A percentile compares a stretch with the other conserved stretches of the same genome.
These are phyloP conservation scores for Rhynchospora tenuis DNA, from an alignment of 176 grass and related monocot species.

Conservation along the genomic window DNA sequence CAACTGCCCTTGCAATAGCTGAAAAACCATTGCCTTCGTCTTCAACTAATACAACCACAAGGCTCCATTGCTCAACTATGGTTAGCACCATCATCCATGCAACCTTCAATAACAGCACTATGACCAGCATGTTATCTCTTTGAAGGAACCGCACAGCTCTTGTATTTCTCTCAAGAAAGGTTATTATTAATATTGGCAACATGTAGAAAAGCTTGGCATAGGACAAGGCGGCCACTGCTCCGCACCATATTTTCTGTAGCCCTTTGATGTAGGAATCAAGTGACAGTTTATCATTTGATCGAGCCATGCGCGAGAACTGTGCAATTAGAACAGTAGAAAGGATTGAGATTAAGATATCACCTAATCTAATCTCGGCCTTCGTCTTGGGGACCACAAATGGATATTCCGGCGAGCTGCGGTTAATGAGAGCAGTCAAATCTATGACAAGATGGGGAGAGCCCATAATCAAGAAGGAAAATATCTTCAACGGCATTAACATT, in stretches of 20 bases:
- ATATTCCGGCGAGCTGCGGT: neutral
- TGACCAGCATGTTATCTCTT: neutral
- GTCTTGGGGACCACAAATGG: slow-evolving; percentile 3
- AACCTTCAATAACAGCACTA: neutral
- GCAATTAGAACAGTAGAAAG: slow-evolving; percentile 4
- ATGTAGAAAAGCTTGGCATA: neutral
- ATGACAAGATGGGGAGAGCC: neutral
- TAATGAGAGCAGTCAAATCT: slow-evolving; percentile 5
- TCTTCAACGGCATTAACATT: neutral
- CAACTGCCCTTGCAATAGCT: neutral
- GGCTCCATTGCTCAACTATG: neutral
- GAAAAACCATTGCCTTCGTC: slow-evolving; percentile 3
- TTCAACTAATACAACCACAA: slow-evolving; percentile 19
- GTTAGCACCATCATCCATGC: slow-evolving; percentile 5
- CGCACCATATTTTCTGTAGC: neutral
- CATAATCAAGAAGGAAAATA: slow-evolving; percentile 6
- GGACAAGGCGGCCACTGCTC: neutral
- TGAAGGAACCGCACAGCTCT: slow-evolving; percentile 14
- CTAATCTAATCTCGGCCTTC: slow-evolving; percentile 8
- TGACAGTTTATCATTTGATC: neutral
- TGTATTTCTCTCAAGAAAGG: slow-evolving; percentile 13
- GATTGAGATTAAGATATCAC: neutral
- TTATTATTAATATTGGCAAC: neutral
- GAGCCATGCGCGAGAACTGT: neutral
- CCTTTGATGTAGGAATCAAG: neutral